These are phyloP conservation scores for Calonectria leucothoes DNA, from an alignment of 2,329 filamentous ascomycete species.

Conservation along the genomic window DNA sequence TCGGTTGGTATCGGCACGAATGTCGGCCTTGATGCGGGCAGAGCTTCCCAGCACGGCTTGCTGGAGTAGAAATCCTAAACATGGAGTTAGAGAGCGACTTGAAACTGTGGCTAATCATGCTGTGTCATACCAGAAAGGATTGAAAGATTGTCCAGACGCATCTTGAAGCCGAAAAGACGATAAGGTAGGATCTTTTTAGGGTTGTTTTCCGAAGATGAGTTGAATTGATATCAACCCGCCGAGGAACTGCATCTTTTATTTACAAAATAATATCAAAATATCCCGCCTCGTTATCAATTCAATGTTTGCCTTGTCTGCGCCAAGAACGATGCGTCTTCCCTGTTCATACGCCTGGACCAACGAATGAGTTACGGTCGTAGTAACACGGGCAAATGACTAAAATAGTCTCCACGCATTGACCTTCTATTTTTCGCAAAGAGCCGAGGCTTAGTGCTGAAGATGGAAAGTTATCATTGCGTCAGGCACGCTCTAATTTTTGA, in stretches of 20 bases:
- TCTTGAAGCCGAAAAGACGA: not conserved
- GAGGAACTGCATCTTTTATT: not conserved
- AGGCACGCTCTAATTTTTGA: not conserved
- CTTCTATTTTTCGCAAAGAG: not conserved
- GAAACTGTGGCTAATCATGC: rapidly evolving
- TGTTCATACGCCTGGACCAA: not conserved
- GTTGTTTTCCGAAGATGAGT: not conserved
- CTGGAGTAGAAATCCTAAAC: not conserved
- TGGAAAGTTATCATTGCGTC: not conserved
- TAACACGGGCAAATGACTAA: too few species aligned
- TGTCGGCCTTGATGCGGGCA: constrained; percentile 10
- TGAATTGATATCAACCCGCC: not conserved
- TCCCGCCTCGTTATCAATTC: too few species aligned
- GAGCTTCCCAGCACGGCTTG: not conserved
- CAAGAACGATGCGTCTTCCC: not conserved
- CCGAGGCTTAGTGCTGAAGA: not conserved
- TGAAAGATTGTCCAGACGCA: not conserved
- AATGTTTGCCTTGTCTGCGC: too few species aligned
- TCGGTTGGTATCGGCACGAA: constrained; percentile 51
- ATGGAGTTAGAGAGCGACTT: not conserved
- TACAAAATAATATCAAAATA: not conserved
- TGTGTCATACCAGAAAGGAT: not conserved
- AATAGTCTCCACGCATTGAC: not conserved
- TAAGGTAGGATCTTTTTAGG: not conserved
- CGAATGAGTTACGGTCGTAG: not conserved